phyloP scores from a whole-genome alignment of 2,329 filamentous ascomycete genomes.

The Fusarium sublunatum region DNA sequence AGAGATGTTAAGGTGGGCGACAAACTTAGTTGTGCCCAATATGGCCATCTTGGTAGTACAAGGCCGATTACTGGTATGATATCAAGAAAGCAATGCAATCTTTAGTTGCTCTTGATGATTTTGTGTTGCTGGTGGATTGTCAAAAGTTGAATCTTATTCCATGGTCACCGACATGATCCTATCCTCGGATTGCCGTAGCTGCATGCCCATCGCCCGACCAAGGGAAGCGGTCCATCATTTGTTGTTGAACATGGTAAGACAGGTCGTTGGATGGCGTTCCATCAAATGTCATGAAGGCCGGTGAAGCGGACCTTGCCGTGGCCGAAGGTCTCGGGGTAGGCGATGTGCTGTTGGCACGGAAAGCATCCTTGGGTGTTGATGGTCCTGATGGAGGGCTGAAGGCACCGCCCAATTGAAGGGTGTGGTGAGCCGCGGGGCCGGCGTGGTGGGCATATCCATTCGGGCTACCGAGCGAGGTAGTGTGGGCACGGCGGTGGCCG shows the following conservation, averaged over 20 bases:
- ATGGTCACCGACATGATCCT: conserved; percentile 41
- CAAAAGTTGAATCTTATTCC: conserved; percentile 21
- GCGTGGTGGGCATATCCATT: conserved; percentile 46
- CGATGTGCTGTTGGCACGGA: conserved; percentile 40
- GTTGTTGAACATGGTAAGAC: conserved; percentile 54
- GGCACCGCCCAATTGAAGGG: conserved; percentile 47
- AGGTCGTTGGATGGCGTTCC: conserved; percentile 59
- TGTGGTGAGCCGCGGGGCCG: conserved; percentile 57
- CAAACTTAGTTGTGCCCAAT: conserved; percentile 1
- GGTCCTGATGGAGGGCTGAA: conserved; percentile 34
- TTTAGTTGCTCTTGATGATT: conserved; percentile 20
- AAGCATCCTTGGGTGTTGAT: conserved; percentile 46
- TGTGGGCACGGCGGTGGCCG: conserved; percentile 19
- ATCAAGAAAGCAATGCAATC: conserved; percentile 31
- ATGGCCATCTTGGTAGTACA: conserved; percentile 5
- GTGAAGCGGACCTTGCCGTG: conserved; percentile 57
- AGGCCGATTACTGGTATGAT: conserved; percentile 18
- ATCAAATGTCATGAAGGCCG: conserved; percentile 60
- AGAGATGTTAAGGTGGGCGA: conserved; percentile 8
- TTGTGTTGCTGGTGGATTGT: conserved; percentile 15
- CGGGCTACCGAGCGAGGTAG: conserved; percentile 28
- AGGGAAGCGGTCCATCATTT: conserved; percentile 60
- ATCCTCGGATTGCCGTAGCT: conserved; percentile 61
- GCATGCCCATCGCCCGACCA: conserved; percentile 60
- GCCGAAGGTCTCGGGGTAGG: conserved; percentile 52